Percentiles rank a stretch among this genome's conserved stretches.
These are phyloP conservation scores for Vararia minispora DNA, from an alignment of 768 basidiomycete species.

Conservation along the genomic window DNA sequence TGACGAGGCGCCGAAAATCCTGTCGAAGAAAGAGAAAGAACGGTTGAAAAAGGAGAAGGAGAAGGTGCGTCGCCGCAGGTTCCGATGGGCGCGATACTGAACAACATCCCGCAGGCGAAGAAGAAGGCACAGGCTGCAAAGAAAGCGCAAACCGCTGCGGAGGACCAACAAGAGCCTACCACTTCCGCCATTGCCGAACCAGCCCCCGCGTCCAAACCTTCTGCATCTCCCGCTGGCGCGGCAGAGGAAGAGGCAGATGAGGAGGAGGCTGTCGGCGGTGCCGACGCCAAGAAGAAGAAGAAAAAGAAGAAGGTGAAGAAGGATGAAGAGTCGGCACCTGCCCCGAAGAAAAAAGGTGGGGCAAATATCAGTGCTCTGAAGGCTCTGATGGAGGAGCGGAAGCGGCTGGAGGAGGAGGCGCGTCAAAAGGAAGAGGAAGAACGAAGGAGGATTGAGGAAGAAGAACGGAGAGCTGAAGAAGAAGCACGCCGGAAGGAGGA, in stretches of 20 bases:
- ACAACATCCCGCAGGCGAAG: constrained; percentile 52
- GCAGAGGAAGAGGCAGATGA: constrained; percentile 52
- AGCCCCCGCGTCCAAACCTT: constrained; percentile 21
- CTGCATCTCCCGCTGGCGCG: constrained; percentile 20
- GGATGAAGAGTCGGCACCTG: constrained; percentile 54
- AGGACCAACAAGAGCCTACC: too few species aligned
- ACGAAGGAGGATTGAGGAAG: constrained; percentile 74
- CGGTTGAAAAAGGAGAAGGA: constrained; percentile 94
- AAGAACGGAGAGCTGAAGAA: constrained; percentile 69
- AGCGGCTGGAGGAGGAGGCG: constrained; percentile 78
- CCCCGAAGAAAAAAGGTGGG: constrained; percentile 58
- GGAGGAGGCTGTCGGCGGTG: constrained; percentile 40
- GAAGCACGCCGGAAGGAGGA: constrained; percentile 70
- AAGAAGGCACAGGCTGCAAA: constrained; percentile 92
- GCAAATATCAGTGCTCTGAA: constrained; percentile 70
- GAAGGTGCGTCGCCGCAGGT: constrained; percentile 44
- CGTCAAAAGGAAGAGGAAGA: constrained; percentile 65
- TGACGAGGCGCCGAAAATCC: constrained; percentile 49
- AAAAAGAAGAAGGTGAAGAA: constrained; percentile 83
- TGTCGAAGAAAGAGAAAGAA: constrained; percentile 96
- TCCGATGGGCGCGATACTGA: not conserved
- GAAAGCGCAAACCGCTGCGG: constrained; percentile 31
- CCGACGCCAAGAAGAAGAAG: constrained; percentile 48
- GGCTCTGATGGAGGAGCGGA: constrained; percentile 90
- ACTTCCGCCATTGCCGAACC: not conserved